Evolutionary conservation across 306 rosid species (phyloP).

Genomic region (Trichosanthes cucumerina): DNA sequence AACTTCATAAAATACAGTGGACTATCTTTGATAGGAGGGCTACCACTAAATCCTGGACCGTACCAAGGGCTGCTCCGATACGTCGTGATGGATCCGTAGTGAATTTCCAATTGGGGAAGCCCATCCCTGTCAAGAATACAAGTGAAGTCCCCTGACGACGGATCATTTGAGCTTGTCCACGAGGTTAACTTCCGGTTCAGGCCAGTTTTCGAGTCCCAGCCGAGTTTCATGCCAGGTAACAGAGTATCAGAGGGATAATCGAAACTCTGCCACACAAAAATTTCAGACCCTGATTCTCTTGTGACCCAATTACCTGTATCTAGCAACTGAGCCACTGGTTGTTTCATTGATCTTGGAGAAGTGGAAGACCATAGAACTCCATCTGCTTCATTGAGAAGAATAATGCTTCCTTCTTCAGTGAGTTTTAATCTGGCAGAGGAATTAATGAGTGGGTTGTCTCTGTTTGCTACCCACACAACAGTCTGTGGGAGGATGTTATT

Average conservation of each 20-base stretch:
- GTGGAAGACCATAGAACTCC: conserved; percentile 25
- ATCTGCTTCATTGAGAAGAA: conserved; percentile 22
- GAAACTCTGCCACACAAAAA: conserved; percentile 39
- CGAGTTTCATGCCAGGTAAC: conserved; percentile 38
- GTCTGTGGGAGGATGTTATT: conserved; percentile 13
- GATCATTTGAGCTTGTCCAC: conserved; percentile 29
- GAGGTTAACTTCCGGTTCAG: conserved; percentile 31
- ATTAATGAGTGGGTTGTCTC: conserved; percentile 20
- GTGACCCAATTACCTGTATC: conserved; percentile 41
- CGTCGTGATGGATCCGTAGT: conserved; percentile 13
- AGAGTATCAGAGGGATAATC: conserved; percentile 43
- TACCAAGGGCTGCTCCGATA: conserved; percentile 50
- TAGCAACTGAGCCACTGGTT: conserved; percentile 23
- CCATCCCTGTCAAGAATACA: conserved; percentile 29
- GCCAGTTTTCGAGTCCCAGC: conserved; percentile 35
- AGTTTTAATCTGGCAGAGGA: conserved; percentile 17
- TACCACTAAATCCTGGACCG: conserved; percentile 27
- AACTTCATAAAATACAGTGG: conserved; percentile 27
- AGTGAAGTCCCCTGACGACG: conserved; percentile 30
- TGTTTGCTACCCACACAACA: conserved; percentile 40
- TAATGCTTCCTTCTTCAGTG: conserved; percentile 23
- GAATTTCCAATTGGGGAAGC: conserved; percentile 37
- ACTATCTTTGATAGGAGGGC: conserved; percentile 14
- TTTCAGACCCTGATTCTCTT: conserved; percentile 17
- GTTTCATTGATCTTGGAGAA: conserved; percentile 11